Conservation (phyloP, 139 green algal genomes). For the Eudorina sp. region DNA sequence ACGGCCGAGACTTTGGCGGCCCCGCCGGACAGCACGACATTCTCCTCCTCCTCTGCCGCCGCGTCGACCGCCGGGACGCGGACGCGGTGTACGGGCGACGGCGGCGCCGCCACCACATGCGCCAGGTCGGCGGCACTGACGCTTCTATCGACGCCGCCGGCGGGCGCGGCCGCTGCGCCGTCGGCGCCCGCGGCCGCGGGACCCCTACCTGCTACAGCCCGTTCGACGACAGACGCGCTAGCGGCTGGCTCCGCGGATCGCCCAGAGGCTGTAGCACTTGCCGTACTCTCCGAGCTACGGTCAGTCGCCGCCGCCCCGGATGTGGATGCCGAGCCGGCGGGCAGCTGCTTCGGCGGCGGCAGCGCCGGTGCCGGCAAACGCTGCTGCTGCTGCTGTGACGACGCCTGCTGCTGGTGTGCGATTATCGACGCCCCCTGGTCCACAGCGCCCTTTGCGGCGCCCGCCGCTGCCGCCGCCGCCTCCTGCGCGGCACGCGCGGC, state of each 20-base stretch:
- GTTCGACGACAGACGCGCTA: no score
- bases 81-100: background rate
- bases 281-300: no score
- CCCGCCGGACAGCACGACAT: no score
- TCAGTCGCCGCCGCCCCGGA: background rate
- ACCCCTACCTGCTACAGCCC: no score
- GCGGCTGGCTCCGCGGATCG: no score
- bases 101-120: background rate
- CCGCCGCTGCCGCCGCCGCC: conserved; percentile 49
- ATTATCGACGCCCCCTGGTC: conserved; percentile 9
- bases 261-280: no score
- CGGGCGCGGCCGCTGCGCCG: conserved; percentile 11
- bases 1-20: background rate
- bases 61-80: background rate
- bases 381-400: conserved; percentile 19
- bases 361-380: background rate
- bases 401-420: conserved; percentile 33
- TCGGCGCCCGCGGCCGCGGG: background rate
- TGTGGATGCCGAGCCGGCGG: no score
- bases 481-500: conserved; percentile 57
- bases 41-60: background rate
- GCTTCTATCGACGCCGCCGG: background rate
- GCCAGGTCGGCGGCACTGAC: background rate
- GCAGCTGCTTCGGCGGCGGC: background rate
- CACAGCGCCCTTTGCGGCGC: conserved; percentile 29